Percentiles rank a stretch among this genome's conserved stretches.
These are phyloP conservation scores for Trichosporon asahii DNA, from an alignment of 1,284 basidiomycete species.

Conservation along the genomic window DNA sequence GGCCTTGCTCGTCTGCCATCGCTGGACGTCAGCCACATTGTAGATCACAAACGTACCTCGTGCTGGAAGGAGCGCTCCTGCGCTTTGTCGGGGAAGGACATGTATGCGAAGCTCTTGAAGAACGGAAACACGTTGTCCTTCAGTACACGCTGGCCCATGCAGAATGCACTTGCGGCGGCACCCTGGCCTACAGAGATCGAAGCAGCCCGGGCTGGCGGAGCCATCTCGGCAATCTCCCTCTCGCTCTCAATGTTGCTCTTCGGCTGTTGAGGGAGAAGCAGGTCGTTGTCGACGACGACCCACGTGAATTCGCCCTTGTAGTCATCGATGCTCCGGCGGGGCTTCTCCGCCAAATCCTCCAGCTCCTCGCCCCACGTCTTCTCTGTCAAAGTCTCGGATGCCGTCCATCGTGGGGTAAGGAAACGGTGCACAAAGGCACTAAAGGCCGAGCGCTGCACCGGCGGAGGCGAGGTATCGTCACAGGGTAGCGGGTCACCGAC, in stretches of 20 bases:
- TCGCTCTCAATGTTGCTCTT: not conserved
- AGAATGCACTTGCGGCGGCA: not conserved
- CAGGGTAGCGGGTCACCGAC: not conserved
- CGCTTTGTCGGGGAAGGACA: constrained; percentile 38
- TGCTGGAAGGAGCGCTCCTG: constrained; percentile 46
- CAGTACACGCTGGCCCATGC: constrained; percentile 8
- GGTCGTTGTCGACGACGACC: constrained; percentile 45
- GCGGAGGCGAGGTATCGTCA: not conserved
- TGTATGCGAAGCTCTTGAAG: constrained; percentile 24
- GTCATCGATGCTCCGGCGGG: not conserved
- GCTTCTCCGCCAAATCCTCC: not conserved
- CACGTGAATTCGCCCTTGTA: not conserved
- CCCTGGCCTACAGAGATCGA: not conserved
- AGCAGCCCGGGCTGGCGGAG: not conserved
- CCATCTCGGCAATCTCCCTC: not conserved
- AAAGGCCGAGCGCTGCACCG: not conserved
- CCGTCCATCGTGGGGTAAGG: not conserved
- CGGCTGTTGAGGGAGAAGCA: constrained; percentile 23
- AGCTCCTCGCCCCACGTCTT: not conserved
- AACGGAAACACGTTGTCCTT: not conserved
- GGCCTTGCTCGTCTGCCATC: constrained; percentile 43
- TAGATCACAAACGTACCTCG: constrained; percentile 31
- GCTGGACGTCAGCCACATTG: not conserved
- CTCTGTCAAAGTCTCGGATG: not conserved
- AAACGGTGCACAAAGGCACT: not conserved